Base-by-base conservation (phyloP, 2,329 filamentous ascomycete species). In the Nectriaceae sp. region DNA sequence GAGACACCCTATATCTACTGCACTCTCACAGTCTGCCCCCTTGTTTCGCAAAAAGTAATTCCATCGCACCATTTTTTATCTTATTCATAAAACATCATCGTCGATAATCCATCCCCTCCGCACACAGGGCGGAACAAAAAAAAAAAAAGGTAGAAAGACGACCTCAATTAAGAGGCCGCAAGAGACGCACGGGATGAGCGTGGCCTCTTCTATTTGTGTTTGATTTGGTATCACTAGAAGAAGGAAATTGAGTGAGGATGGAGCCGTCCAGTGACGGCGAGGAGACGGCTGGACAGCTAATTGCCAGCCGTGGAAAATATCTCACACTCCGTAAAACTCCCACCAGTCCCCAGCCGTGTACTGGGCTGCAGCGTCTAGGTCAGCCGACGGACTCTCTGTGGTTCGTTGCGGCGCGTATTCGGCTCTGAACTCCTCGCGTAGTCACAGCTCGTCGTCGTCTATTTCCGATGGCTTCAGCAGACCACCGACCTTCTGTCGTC, bases 391-490 rank as follows among this genome's bases (percentile, higher is more conserved):
- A 42, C 46, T 42, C n/a, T 31, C 46, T 18, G 18, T 37, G 37
- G 59, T 57, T 54, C 66, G 65, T 46, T 56, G 65, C 50, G 77
- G 76, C 50, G 74, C 72, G 65, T 77, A 80, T 69, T 89, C 85
- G 45, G 73, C 78, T 60, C 85, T 75, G 40, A 89, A 70, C 68
- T 90, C 86, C 69, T 84, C 70, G 38, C 83, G 75, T 55, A 92
- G 89, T 96, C 91, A 97, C 72, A 92, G 79, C 73, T 92, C 88
- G 64, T 93, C 89, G 61, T 93, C 89, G 57, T 91, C 93, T 66
- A 99, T 83, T 70, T 99, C 94, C n/a, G 91, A 94, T 42, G 94
- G 95, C 78, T 99, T 97, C 65, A 99, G 78, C 53, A 99, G 79
- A 64, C 95, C 94, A 59, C 94, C 92, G 47, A 99, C 90, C 79